These are phyloP conservation scores for Fusarium hostae DNA, from an alignment of 2,329 filamentous ascomycete species.

Conservation along the genomic window DNA sequence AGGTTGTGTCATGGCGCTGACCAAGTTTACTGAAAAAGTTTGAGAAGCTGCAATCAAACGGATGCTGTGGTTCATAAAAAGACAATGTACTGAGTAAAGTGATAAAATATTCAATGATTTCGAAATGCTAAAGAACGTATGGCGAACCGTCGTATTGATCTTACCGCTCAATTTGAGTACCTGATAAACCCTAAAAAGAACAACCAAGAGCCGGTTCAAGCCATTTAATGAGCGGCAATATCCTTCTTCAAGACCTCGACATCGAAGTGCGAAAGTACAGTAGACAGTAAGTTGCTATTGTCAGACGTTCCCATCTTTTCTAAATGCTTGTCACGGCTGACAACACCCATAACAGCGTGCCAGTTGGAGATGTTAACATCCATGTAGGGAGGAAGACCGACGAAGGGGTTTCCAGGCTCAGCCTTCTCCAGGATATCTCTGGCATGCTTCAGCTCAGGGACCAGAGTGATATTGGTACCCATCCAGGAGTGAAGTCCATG, in stretches of 20 bases:
- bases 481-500: constrained; percentile 10
- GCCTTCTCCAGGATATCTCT: neutral
- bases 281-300: neutral
- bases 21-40: no score
- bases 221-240: neutral
- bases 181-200: no score
- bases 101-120: neutral
- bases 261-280: neutral
- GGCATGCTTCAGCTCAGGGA: neutral
- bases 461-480: neutral
- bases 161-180: neutral
- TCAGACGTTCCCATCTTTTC: neutral
- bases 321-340: neutral
- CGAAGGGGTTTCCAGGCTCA: neutral
- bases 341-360: neutral
- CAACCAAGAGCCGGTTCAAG: no score
- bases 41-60: neutral
- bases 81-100: neutral
- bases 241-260: neutral
- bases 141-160: neutral
- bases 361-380: neutral
- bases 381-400: constrained; percentile 5
- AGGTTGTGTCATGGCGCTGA: no score
- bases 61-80: neutral
- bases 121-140: neutral